Conservation (phyloP, 176 grass and related monocot species). For the Puya raimondii region DNA sequence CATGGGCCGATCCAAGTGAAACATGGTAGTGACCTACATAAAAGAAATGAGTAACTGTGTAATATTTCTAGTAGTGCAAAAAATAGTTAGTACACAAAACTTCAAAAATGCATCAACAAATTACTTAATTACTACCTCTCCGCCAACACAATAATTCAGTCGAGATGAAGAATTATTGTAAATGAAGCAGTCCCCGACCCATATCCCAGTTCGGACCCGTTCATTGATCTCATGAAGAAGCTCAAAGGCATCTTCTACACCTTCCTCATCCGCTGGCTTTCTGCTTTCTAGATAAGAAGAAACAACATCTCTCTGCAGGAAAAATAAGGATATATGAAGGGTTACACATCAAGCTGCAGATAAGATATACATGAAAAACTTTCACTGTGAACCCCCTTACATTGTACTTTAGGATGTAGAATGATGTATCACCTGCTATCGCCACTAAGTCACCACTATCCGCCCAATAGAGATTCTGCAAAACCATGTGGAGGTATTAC, state of each 20-base stretch:
- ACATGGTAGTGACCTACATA: constrained; percentile 93
- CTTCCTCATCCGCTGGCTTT: constrained; percentile 67
- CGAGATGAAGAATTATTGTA: constrained; percentile 94
- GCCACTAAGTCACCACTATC: constrained; percentile 92
- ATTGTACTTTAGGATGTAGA: constrained; percentile 96
- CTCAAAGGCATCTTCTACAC: constrained; percentile 95
- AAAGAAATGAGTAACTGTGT: constrained; percentile 25
- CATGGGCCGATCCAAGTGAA: constrained; percentile 97
- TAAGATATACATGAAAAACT: background rate
- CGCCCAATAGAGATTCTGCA: constrained; percentile 98
- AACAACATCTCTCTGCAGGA: constrained; percentile 76
- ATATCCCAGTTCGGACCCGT: constrained; percentile 86
- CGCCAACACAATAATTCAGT: constrained; percentile 95
- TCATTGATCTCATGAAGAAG: constrained; percentile 94
- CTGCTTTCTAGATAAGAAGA: constrained; percentile 70
- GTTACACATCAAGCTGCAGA: background rate
- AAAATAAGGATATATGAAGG: background rate
- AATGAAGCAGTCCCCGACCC: constrained; percentile 99
- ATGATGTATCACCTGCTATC: constrained; percentile 93
- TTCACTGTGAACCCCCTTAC: constrained; percentile 31
- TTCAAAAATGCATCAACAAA: constrained; percentile 15
- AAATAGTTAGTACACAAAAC: background rate
- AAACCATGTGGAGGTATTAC: background rate
- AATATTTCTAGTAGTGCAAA: constrained; percentile 5
- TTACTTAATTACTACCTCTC: constrained; percentile 53